Conservation (phyloP, 2,329 filamentous ascomycete species). For the Talaromyces islandicus region DNA sequence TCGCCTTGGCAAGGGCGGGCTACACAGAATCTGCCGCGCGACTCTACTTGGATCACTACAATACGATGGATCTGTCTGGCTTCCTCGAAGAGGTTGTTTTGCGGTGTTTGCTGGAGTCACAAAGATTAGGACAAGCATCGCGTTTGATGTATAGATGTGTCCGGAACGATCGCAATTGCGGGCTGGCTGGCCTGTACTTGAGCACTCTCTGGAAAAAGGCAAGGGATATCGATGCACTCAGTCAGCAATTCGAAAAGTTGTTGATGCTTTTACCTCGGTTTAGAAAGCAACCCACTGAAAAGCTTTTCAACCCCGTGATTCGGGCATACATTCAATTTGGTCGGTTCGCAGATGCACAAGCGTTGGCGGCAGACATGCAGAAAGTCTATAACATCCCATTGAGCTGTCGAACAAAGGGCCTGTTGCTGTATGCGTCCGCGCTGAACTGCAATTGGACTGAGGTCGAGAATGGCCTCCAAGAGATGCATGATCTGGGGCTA, state of each 20-base stretch:
- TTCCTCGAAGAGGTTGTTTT: conserved; percentile 31
- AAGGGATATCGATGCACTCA: conserved; percentile 29
- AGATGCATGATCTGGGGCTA: conserved; percentile 30
- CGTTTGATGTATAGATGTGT: conserved; percentile 28
- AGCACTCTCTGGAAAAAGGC: conserved; percentile 35
- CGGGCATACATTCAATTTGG: conserved; percentile 35
- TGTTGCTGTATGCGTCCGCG: conserved; percentile 32
- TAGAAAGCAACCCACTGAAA: conserved; percentile 27
- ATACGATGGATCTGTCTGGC: conserved; percentile 22
- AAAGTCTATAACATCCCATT: conserved; percentile 22
- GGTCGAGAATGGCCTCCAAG: conserved; percentile 31
- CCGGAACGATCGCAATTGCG: conserved; percentile 26
- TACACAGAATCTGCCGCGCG: conserved; percentile 31
- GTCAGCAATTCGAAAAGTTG: conserved; percentile 27
- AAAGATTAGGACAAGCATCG: conserved; percentile 31
- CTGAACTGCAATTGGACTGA: conserved; percentile 34
- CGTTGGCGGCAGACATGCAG: conserved; percentile 30
- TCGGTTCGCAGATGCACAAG: conserved; percentile 27
- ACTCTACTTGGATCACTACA: conserved; percentile 24
- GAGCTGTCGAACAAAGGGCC: conserved; percentile 29
- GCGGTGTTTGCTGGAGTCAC: conserved; percentile 32
- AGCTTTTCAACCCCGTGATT: conserved; percentile 36
- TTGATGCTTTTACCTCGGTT: conserved; percentile 21
- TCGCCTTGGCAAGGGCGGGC: conserved; percentile 28
- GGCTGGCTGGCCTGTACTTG: conserved; percentile 32